Conservation (phyloP, 2,329 filamentous ascomycete genomes). For the Pestalotiopsis sp. region DNA sequence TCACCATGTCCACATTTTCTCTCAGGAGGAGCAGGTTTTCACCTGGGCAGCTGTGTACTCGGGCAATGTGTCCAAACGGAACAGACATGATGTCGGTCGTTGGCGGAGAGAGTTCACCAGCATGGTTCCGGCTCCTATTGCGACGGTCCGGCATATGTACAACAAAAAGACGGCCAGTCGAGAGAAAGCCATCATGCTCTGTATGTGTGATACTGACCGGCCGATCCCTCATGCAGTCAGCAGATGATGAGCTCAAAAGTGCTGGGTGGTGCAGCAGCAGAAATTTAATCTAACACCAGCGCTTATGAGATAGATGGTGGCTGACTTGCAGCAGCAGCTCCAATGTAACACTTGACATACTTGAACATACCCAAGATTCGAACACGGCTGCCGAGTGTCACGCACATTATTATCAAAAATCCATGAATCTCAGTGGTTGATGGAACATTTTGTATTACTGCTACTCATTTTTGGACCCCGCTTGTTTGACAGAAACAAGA, state of each 20-base stretch:
- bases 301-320: neutral
- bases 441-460: slow-evolving; percentile 7
- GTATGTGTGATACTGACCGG: neutral
- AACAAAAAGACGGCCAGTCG: neutral
- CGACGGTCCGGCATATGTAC: neutral
- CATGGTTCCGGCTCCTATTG: neutral
- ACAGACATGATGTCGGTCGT: neutral
- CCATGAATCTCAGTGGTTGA: neutral
- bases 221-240: neutral
- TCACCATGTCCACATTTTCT: no score
- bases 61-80: no score
- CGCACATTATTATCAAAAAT: neutral
- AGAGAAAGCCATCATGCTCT: neutral
- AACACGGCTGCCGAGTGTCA: neutral
- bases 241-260: neutral
- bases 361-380: neutral
- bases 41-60: no score
- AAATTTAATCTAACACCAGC: neutral
- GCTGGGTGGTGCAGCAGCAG: neutral
- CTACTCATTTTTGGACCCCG: neutral
- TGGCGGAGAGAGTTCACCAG: neutral
- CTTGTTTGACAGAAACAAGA: neutral
- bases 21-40: no score
- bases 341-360: neutral
- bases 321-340: neutral